Conservation (phyloP, 2,329 filamentous ascomycete species). For the Aspergillus niger region DNA sequence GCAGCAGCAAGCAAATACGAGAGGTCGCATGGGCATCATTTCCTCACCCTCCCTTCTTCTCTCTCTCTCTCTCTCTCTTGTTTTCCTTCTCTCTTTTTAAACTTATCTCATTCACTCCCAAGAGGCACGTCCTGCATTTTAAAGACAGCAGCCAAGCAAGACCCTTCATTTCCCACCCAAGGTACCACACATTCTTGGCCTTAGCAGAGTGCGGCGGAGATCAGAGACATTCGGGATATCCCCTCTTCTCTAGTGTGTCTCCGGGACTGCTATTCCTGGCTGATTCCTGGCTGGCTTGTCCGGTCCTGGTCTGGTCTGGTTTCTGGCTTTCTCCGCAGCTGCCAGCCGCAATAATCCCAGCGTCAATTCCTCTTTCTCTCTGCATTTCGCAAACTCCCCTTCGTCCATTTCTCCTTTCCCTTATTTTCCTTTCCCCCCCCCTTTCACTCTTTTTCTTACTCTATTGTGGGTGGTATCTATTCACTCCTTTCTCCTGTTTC, state of each 20-base stretch:
- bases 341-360: slow-evolving; percentile 19
- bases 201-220: not conserved
- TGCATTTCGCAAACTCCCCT: not conserved
- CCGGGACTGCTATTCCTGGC: not conserved
- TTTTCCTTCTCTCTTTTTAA: too few species aligned
- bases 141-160: too few species aligned
- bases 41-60: not conserved
- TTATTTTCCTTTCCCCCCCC: slow-evolving; percentile 12
- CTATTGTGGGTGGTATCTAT: too few species aligned
- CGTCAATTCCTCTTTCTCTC: slow-evolving; percentile 1
- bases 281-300: slow-evolving; percentile 14
- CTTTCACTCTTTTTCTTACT: slow-evolving; percentile 1
- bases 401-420: slow-evolving; percentile 3
- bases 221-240: not conserved
- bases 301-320: slow-evolving; percentile 20
- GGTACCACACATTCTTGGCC: not conserved
- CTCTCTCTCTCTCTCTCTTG: too few species aligned
- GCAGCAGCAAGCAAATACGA: slow-evolving; percentile 5
- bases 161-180: not conserved
- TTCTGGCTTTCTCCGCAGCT: slow-evolving; percentile 25
- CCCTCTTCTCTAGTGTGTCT: not conserved
- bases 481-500: not conserved
- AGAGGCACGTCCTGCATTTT: too few species aligned
- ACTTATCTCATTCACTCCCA: too few species aligned
- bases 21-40: slow-evolving; percentile 3